Evolutionary conservation across 2,329 filamentous ascomycete genomes (phyloP), one percentile per base, ranked within the genome.

Genomic region (Macrophomina tecta): DNA sequence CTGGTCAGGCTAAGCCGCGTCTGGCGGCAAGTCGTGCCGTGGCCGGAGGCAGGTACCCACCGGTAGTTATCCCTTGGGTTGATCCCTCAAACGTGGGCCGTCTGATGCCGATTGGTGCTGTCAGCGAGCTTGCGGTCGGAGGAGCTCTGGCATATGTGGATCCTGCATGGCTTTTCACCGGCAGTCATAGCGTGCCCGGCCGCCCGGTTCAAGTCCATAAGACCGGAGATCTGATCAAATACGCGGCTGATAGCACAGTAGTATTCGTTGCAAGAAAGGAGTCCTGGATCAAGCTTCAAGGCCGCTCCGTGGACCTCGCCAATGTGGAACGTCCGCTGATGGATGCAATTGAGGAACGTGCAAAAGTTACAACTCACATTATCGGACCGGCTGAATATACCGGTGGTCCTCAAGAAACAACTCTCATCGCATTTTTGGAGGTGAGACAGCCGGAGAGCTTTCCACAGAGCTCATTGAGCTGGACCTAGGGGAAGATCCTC

Each of bases 301-400:
- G 46, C 2, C 45, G 46, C 3, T 45, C 46, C 7, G 46, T 51
- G 8, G 56, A 60, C 5, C 56, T 60, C 23, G 5, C 11, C 1
- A 81, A 83, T 67, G 80, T 83, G 49, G 81, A 83, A 65, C 77
- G 82, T 62, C 79, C 82, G 49, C 76, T 81, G 32, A 72, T 2
- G 76, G 7, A 6, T 4, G 4, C 28, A 32, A 3, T 38, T 60
- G 14, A 38, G 28, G 2, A 23, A 32, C 3, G 32, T 23, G 23
- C 56, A 2, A 34, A 28, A 8, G n/a, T 9, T 11, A 4, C 5
- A 7, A 38, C 40, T 23, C 40, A 60, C 14, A 60, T 60, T 12
- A 16, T 60, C 14, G 23, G 11, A 4, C 52, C 52, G 1, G n/a
- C 0, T 3, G 0, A 8, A n/a, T 28, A 23, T 18, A 8, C 14